Evolutionary conservation across 805 yeast genomes (phyloP).

Genomic region (Candida montana): DNA sequence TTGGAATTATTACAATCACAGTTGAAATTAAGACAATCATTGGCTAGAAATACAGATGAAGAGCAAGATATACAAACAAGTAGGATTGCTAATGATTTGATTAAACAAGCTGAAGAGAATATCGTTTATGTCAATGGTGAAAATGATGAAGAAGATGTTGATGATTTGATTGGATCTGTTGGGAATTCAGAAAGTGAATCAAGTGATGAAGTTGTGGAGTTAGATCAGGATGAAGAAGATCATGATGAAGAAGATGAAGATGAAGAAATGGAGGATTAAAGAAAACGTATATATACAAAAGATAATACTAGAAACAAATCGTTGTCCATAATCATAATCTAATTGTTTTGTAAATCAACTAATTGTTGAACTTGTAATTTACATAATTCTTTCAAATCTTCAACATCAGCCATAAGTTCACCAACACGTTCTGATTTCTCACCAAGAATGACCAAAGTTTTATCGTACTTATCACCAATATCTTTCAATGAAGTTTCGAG

Average conservation of each 20-base stretch:
- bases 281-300: background rate
- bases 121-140: slow-evolving; percentile 38
- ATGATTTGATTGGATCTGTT: slow-evolving; percentile 19
- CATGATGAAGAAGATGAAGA: slow-evolving; percentile 16
- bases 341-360: slow-evolving; percentile 51
- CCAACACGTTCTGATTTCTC: slow-evolving; percentile 83
- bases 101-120: slow-evolving; percentile 27
- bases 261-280: background rate
- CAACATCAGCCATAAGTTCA: slow-evolving; percentile 83
- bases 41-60: slow-evolving; percentile 15
- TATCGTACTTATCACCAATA: slow-evolving; percentile 36
- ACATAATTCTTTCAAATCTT: slow-evolving; percentile 81
- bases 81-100: background rate
- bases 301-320: background rate
- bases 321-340: no score
- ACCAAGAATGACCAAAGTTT: slow-evolving; percentile 68
- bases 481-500: slow-evolving; percentile 33
- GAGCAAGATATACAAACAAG: no score
- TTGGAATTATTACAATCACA: slow-evolving; percentile 74
- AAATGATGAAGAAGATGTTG: slow-evolving; percentile 38
- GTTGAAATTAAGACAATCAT: slow-evolving; percentile 51
- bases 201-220: slow-evolving; percentile 33
- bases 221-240: slow-evolving; percentile 14
- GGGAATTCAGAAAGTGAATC: slow-evolving; percentile 22
- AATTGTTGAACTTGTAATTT: slow-evolving; percentile 82